Conservation (phyloP, 495 filamentous ascomycete species). For the Hypoxylon crocopeplum region DNA sequence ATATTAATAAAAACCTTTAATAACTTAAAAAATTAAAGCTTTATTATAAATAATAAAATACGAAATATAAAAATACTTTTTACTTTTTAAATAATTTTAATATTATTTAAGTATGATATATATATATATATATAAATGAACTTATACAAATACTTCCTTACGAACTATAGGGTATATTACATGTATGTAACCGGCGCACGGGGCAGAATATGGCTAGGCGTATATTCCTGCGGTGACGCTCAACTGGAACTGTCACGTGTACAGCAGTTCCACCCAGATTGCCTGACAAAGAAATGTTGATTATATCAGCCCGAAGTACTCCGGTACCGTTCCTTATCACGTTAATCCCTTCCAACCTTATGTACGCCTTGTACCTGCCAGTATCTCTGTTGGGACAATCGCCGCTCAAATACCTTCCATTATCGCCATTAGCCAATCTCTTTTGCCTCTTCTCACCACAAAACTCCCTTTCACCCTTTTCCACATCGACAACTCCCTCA, state of each 20-base stretch:
- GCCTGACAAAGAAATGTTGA: too few relatives aligned
- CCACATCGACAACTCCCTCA: neutral
- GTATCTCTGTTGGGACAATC: constrained; percentile 24
- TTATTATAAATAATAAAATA: too few relatives aligned
- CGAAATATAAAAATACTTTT: too few relatives aligned
- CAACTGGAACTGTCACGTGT: constrained; percentile 9
- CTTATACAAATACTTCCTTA: too few relatives aligned
- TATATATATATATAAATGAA: too few relatives aligned
- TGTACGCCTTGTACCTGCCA: neutral
- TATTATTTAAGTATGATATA: too few relatives aligned
- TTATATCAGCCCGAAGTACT: neutral
- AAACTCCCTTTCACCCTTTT: constrained; percentile 5
- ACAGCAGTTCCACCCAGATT: neutral
- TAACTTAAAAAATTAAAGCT: too few relatives aligned
- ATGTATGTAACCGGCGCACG: too few relatives aligned
- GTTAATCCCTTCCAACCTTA: constrained; percentile 3
- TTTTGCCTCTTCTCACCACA: constrained; percentile 9
- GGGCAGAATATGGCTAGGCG: too few relatives aligned
- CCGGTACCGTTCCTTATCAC: constrained; percentile 25
- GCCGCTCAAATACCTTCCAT: constrained; percentile 20
- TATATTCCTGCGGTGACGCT: too few relatives aligned
- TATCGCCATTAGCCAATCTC: constrained; percentile 16
- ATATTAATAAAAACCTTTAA: too few relatives aligned
- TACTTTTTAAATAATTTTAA: neutral
- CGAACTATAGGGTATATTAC: too few relatives aligned